Evolutionary conservation across 2,329 filamentous ascomycete species (phyloP), one percentile per base, ranked within the genome.

Genomic region (Cladophialophora carrionii): DNA sequence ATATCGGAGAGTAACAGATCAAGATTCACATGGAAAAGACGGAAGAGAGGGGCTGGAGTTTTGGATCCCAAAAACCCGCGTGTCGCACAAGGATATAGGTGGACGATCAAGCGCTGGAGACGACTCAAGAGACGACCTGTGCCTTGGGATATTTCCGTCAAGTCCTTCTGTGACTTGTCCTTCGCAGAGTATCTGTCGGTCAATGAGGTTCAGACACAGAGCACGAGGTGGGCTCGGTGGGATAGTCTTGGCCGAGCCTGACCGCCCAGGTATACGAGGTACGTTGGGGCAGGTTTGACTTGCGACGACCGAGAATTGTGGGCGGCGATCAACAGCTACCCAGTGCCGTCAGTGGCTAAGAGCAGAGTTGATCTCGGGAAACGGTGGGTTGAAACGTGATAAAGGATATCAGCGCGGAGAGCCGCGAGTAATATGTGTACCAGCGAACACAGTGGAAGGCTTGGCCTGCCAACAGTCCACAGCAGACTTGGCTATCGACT

Each of bases 191-290:
- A 51, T 54, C 52, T 26, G 17, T 29, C 52, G 17, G 52, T 29
- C 52, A 60, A 60, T 60, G 57, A 53, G 46, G 32, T 31, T 43
- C 31, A 52, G 48, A 52, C 57, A 48, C 48, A 60, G n/a, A 37
- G 57, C 57, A 60, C 57, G 57, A 31, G 57, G 48, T 43, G 48
- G 57, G 22, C n/a, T 53, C 22, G 57, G 48, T 41, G 31, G 29
- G 14, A 32, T 29, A 22, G 55, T 29, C 22, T n/a, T 31, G 29
- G 17, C 48, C 48, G 48, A 26, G 48, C 48, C 48, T 51, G 48
- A 43, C 37, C 37, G 37, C 17, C 37, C 14, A 12, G 14, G 48
- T 52, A 22, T 17, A 52, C 48, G 48, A 24, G 48, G 22, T 29
- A 52, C 52, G 52, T 22, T 52, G 57, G 14, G 48, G 46, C n/a